Evolutionary conservation across 768 basidiomycete genomes (phyloP), one percentile per base, ranked within the genome.

Genomic region (Boletus rex-veris): DNA sequence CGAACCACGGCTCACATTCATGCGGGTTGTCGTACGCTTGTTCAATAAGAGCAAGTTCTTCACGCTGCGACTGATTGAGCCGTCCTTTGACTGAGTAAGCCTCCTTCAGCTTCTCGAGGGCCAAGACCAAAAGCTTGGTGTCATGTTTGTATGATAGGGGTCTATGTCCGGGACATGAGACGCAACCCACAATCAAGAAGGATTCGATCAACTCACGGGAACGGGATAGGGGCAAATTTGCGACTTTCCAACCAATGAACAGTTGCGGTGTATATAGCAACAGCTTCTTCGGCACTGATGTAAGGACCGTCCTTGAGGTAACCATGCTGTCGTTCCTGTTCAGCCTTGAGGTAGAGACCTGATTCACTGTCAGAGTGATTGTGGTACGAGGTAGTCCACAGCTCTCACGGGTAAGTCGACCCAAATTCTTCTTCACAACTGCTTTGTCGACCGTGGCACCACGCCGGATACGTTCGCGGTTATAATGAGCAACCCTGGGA

Each of bases 11-110:
- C 81, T 63, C 62, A 85, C 94, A 98, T 78, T 99, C 97, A 71
- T 98, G 97, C 28, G 97, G 97, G 67, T 98, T 98, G 70, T 99
- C 97, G 70, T 98, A 98, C 4, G 96, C 96, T 73, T 99, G 97
- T 67, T 99, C 97, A 57, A 99, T 97, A 48, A 99, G 79, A 12
- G 97, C 97, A 49, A 99, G 77, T 71, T 99, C 97, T 69, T 99
- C 97, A 65, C 97, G 86, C 71, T 99, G 97, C 21, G 92, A 95
- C 71, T 98, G 96, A 70, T 99, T 99, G 45, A 99, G 77, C 59
- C 97, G 92, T 35, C 89, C 96, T 73, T 99, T 97, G 47, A 99
- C 97, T 14, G 89, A 92, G 72, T 99, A 99, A 5, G 97, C 97
- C 73, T 98, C 97, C 75, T 99, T 99, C 65, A 99, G 74, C 73